Evolutionary conservation across 139 green algal genomes (phyloP).

Genomic region (Spirogloea muscicola): DNA sequence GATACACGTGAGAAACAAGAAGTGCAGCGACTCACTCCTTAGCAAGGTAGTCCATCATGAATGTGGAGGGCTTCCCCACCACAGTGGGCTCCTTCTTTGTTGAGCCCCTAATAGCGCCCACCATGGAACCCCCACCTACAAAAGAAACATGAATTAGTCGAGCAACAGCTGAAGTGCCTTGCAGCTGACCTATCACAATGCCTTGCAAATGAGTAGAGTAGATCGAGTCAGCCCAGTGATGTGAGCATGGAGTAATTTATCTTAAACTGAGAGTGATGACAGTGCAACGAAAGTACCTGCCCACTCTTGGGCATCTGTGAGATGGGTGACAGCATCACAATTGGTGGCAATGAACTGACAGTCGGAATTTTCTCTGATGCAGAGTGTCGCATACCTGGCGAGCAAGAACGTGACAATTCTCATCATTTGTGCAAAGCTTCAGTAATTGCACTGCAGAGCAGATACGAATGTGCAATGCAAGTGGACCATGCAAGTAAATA

Average conservation of each 20-base stretch:
- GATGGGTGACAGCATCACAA: conserved; percentile 93
- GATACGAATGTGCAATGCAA: too few relatives aligned
- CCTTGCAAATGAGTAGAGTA: neutral
- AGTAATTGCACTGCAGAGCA: too few relatives aligned
- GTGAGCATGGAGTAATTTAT: conserved; percentile 8
- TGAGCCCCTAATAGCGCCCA: conserved; percentile 88
- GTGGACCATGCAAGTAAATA: too few relatives aligned
- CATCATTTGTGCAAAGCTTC: too few relatives aligned
- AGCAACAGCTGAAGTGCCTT: conserved; percentile 1
- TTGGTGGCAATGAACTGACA: conserved; percentile 99
- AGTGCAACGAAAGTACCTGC: conserved; percentile 67
- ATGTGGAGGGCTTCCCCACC: conserved; percentile 87
- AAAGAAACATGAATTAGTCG: neutral
- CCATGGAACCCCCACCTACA: conserved; percentile 54
- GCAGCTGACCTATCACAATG: neutral
- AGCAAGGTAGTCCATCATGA: conserved; percentile 97
- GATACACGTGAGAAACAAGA: too few relatives aligned
- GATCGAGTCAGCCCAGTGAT: neutral
- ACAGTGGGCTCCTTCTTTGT: conserved; percentile 87
- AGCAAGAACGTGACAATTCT: neutral
- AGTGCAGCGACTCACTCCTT: conserved; percentile 28
- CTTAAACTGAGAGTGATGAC: neutral
- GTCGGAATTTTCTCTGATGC: conserved; percentile 94
- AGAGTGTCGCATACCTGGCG: conserved; percentile 81
- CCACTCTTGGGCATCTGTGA: conserved; percentile 97